Percentiles rank a stretch among this genome's conserved stretches.
phyloP scores from a whole-genome alignment of 2,329 filamentous ascomycete genomes.

The Bipolaris gigantea region DNA sequence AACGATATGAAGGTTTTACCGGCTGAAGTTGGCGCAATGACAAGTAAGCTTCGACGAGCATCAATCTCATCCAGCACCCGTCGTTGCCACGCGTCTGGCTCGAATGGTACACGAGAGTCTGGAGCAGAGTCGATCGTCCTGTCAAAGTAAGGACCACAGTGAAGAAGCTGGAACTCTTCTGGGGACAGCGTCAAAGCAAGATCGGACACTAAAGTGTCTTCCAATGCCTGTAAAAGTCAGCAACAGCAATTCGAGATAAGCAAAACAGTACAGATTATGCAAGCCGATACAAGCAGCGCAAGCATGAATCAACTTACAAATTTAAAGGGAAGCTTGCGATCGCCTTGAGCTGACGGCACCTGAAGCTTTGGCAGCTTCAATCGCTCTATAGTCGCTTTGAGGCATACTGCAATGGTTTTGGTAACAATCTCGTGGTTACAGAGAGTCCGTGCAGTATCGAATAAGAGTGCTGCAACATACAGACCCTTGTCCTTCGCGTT shows the following conservation, averaged over 20 bases:
- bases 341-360: conserved; percentile 32
- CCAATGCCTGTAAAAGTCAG: conserved; percentile 15
- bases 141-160: conserved; percentile 74
- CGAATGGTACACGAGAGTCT: conserved; percentile 70
- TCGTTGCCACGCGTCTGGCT: conserved; percentile 76
- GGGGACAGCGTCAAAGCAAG: conserved; percentile 47
- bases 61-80: conserved; percentile 74
- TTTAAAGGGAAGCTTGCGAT: conserved; percentile 51
- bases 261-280: not conserved
- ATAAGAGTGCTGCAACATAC: conserved; percentile 40
- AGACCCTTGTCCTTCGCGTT: conserved; percentile 32
- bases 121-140: conserved; percentile 69
- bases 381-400: conserved; percentile 44
- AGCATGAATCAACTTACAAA: conserved; percentile 18
- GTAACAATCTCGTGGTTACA: conserved; percentile 33
- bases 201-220: conserved; percentile 23
- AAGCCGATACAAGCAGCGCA: not conserved
- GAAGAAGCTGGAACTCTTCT: conserved; percentile 66
- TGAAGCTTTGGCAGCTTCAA: conserved; percentile 46
- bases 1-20: conserved; percentile 86
- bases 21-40: conserved; percentile 75
- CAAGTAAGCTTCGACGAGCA: conserved; percentile 68
- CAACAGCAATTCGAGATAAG: not conserved
- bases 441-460: conserved; percentile 34
- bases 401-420: conserved; percentile 33